Conservation (phyloP, 1,139 yeast genomes). For the Candida dubliniensis region DNA sequence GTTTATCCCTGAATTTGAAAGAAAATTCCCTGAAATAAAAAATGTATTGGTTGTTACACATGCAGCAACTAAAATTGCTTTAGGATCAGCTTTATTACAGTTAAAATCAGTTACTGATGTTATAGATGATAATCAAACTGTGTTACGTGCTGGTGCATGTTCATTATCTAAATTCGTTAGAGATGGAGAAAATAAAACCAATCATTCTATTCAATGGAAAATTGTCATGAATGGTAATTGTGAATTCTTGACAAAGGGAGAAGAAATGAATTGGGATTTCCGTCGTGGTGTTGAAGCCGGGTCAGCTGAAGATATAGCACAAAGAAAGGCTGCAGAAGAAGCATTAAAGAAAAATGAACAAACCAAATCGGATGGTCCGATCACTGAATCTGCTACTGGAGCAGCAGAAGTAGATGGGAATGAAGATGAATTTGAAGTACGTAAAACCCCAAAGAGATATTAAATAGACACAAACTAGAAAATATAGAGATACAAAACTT, state of each 20-base stretch:
- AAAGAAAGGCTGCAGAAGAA: conserved; percentile 30
- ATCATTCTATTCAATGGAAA: conserved; percentile 40
- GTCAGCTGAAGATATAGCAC: conserved; percentile 64
- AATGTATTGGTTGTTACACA: conserved; percentile 68
- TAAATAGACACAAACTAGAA: not conserved
- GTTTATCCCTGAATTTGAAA: conserved; percentile 54
- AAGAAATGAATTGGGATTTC: conserved; percentile 90
- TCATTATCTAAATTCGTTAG: conserved; percentile 37
- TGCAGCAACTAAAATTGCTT: conserved; percentile 80
- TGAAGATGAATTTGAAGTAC: conserved; percentile 39
- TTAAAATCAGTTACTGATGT: conserved; percentile 45
- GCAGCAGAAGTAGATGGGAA: conserved; percentile 16
- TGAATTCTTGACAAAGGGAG: conserved; percentile 68
- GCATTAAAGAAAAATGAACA: conserved; percentile 2
- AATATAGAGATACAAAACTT: not conserved
- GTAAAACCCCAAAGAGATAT: conserved; percentile 15
- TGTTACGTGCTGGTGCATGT: conserved; percentile 50
- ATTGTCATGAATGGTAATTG: conserved; percentile 66
- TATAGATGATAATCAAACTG: conserved; percentile 43
- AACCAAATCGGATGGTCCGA: conserved; percentile 13
- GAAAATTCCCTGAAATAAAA: conserved; percentile 53
- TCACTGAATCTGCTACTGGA: conserved; percentile 23
- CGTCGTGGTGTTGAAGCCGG: conserved; percentile 71
- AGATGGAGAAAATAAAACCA: not conserved
- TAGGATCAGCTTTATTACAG: conserved; percentile 67